phyloP scores from a whole-genome alignment of 371 early-diverging fungal species.

The Thermomucor indicae-seudaticae region DNA sequence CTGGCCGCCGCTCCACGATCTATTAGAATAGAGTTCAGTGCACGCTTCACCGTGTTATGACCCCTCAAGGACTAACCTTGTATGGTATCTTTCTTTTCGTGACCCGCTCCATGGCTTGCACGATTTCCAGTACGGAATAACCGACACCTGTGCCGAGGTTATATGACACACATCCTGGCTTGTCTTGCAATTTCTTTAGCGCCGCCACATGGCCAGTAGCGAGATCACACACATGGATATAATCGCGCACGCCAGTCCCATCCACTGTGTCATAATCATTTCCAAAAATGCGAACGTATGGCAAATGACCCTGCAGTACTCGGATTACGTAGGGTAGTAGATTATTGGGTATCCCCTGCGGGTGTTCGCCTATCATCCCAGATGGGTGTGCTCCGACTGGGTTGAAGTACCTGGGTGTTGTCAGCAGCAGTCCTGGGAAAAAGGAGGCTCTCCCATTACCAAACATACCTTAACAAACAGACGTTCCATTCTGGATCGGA shows the following conservation, averaged over 20 bases:
- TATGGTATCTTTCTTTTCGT: conserved; percentile 64
- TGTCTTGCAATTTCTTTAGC: conserved; percentile 55
- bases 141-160: conserved; percentile 88
- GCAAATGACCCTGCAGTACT: conserved; percentile 72
- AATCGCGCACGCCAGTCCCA: conserved; percentile 92
- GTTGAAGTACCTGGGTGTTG: conserved; percentile 73
- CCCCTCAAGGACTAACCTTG: conserved; percentile 15
- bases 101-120: conserved; percentile 71
- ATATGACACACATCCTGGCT: conserved; percentile 63
- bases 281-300: conserved; percentile 77
- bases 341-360: conserved; percentile 82
- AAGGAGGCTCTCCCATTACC: no score
- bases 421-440: neutral
- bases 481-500: conserved; percentile 62
- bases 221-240: conserved; percentile 85
- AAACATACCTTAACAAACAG: conserved; percentile 56
- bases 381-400: conserved; percentile 87
- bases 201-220: conserved; percentile 85
- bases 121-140: conserved; percentile 83
- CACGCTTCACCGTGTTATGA: neutral
- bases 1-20: conserved; percentile 66
- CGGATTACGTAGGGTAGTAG: conserved; percentile 86
- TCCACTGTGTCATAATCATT: conserved; percentile 82
- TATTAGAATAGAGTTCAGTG: conserved; percentile 1
- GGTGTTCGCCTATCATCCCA: conserved; percentile 87